These are phyloP conservation scores for Cucurbita ficifolia DNA, from an alignment of 306 rosid species.

Conservation along the genomic window DNA sequence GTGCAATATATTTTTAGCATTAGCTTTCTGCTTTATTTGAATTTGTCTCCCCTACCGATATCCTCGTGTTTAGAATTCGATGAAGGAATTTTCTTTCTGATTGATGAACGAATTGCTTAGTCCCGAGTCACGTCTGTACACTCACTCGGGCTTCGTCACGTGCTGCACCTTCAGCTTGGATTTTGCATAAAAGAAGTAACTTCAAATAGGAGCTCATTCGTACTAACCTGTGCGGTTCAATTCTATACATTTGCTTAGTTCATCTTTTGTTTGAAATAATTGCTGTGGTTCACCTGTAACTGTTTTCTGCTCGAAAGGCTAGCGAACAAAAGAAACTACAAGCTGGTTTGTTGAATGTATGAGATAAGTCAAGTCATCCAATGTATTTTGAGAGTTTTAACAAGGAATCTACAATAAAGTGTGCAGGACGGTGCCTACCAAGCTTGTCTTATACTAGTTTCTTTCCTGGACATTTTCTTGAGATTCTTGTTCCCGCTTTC, in stretches of 20 bases:
- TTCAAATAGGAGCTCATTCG: neutral
- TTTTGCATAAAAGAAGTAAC: neutral
- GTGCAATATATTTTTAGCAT: constrained; percentile 15
- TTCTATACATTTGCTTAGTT: neutral
- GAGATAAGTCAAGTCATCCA: neutral
- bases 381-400: neutral
- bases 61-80: constrained; percentile 7
- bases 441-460: neutral
- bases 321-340: neutral
- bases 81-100: neutral
- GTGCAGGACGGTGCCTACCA: neutral
- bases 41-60: constrained; percentile 1
- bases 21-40: constrained; percentile 14
- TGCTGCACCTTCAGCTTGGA: neutral
- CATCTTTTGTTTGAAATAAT: neutral
- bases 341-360: neutral
- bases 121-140: neutral
- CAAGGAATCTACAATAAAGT: neutral
- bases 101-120: neutral
- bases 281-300: neutral
- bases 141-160: neutral
- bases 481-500: neutral
- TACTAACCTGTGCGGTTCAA: neutral
- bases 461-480: neutral
- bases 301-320: neutral